A percentile compares a stretch with the other conserved stretches of the same genome.
Evolutionary conservation across 2,329 filamentous ascomycete species (phyloP).

Genomic region (Phyllosticta paracitricarpa): DNA sequence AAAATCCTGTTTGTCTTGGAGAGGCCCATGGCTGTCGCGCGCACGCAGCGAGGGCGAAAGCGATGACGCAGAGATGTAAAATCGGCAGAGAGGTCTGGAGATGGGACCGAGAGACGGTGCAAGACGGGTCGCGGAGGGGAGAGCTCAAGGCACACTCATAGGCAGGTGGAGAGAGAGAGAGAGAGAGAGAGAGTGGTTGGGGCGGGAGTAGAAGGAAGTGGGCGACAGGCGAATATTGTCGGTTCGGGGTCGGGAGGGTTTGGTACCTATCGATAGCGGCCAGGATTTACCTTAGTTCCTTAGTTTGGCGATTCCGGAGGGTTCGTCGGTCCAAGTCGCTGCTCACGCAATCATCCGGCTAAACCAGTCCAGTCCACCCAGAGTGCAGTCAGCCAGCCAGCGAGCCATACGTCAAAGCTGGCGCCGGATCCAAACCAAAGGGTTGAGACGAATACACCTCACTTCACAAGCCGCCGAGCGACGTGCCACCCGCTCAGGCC

Average conservation of each 20-base stretch:
- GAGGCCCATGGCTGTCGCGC: conserved; percentile 57
- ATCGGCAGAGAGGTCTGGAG: neutral
- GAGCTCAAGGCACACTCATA: neutral
- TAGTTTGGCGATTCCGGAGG: neutral
- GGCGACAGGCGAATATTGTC: too few relatives aligned
- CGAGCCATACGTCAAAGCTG: too few relatives aligned
- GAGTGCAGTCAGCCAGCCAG: too few relatives aligned
- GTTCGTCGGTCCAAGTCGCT: neutral
- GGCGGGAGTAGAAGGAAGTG: neutral
- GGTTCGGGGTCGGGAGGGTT: neutral
- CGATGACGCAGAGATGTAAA: neutral
- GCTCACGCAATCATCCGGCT: neutral
- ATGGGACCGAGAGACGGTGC: neutral
- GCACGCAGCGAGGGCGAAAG: neutral
- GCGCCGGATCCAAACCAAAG: too few relatives aligned
- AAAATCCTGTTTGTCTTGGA: conserved; percentile 89
- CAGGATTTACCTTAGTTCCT: neutral
- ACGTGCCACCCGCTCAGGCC: neutral
- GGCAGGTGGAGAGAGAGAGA: neutral
- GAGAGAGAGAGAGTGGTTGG: neutral
- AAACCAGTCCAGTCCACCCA: too few relatives aligned
- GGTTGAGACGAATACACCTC: neutral
- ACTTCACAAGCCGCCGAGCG: neutral
- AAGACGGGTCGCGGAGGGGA: neutral
- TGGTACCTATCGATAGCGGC: neutral